phyloP scores from a whole-genome alignment of 192 early-diverging fungal species.

The Entophlyctis luteolus region DNA sequence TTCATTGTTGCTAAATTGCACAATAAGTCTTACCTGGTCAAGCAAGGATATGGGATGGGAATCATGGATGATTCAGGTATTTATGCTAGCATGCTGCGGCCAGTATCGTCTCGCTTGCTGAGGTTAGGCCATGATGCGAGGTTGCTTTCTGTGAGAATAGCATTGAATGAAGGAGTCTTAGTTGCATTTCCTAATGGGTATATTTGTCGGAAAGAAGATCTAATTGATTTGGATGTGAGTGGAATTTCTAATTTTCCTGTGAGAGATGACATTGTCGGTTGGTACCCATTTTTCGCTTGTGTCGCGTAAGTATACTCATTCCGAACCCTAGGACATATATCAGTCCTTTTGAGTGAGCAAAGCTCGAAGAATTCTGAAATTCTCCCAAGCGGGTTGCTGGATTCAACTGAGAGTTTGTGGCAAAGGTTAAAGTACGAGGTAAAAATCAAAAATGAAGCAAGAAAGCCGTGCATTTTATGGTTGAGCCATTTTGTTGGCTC shows the following conservation, averaged over 20 bases:
- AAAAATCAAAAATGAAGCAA: too few relatives aligned
- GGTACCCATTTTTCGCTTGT: neutral
- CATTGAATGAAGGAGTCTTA: neutral
- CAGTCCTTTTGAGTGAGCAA: too few relatives aligned
- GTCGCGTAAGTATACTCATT: neutral
- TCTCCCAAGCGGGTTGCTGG: neutral
- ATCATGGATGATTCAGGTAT: slow-evolving; percentile 1
- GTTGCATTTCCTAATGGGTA: neutral
- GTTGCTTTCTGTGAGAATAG: neutral
- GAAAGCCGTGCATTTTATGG: too few relatives aligned
- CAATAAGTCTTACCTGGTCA: neutral
- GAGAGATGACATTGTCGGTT: too few relatives aligned
- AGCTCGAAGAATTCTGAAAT: too few relatives aligned
- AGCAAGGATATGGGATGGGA: slow-evolving; percentile 1
- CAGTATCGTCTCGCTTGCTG: neutral
- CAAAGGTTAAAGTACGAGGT: too few relatives aligned
- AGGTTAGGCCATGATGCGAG: neutral
- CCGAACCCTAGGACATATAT: neutral
- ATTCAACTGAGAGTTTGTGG: too few relatives aligned
- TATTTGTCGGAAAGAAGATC: neutral
- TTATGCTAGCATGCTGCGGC: neutral
- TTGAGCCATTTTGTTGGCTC: too few relatives aligned
- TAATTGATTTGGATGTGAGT: neutral
- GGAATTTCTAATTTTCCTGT: too few relatives aligned
- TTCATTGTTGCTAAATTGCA: neutral